Evolutionary conservation across 179 eudicot species (phyloP), one percentile per base, ranked within the genome.

Genomic region (Camellia oleifera): DNA sequence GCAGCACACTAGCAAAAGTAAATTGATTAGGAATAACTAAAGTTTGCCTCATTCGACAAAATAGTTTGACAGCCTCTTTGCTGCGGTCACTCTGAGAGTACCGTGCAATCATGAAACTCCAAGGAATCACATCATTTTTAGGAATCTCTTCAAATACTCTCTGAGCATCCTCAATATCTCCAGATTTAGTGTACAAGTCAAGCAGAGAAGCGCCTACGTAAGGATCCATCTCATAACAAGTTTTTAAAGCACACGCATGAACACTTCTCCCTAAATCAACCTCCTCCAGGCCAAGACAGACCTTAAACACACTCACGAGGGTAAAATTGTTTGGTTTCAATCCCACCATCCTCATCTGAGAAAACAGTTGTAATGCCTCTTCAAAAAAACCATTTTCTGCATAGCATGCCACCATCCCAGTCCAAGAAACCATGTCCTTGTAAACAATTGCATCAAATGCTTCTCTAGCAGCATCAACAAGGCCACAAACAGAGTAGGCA

Each of bases 341-440:
- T 8, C 90, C 91, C 40, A 14, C 69, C 77, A 54, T 83, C 82
- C 87, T 79, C 92, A 91, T 91, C 14, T 84, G 62, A 1, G 82
- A 78, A 53, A 85, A 91, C n/a, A 84, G 56, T 0, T 62, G 53
- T 75, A 91, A 72, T 1, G 87, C 90, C 69, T 89, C 91, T 45
- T 68, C 54, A 8, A 83, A 88, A 61, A 78, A 81, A 52, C 50
- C 80, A 74, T 91, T 91, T 81, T 83, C 94, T 40, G 85, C 79
- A 75, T 84, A 89, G 57, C 90, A 87, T 23, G 87, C 83, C 69
- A 91, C 84, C 91, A 89, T 89, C 13, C 92, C 94, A 40, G 91
- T 85, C 90, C 89, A 89, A 42, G 89, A 89, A 78, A 91, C 88
- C 90, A 91, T 84, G 58, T 91, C 94, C 79, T 87, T 88, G 40